Evolutionary conservation across 345 rosid genomes (phyloP), one percentile per base, ranked within the genome.

Genomic region (Ceriops zippeliana): DNA sequence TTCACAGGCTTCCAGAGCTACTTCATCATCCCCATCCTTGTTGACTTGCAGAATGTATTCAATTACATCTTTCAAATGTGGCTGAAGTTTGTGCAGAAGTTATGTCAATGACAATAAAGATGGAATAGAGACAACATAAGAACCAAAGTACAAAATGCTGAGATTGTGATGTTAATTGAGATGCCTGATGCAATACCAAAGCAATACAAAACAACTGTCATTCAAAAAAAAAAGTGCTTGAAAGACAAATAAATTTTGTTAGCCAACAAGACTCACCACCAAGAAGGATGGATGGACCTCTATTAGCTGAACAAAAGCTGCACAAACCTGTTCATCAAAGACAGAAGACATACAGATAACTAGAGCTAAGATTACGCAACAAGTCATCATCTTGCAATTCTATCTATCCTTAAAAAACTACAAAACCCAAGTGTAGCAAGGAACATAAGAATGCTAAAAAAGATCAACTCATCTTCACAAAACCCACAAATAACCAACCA

Each of bases 1-100:
- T 88, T 95, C 99, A 74, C 97, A 88, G 51, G 98, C 93, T 84
- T 95, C 99, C 68, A 95, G 96, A 68, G 96, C 90, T 69, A 95
- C 98, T 76, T 91, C 99, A 30, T 88, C 99, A 66, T 95, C 96
- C 61, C 76, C 63, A 69, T 91, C 98, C 79, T 84, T 91, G 88
- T 87, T 95, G 72, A 89, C 97, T 95, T 84, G 96, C 83, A 95
- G 71, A 77, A 92, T 92, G 79, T 86, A 89, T 72, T 89, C 96
- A 72, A 83, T 84, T 71, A 95, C 81, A 76, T 87, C 83, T 79
- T 83, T 90, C 81, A 91, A 65, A 81, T 90, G 93, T 21, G 91
- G 93, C 99, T 95, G 88, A 72, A 73, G 59, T 47, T 13, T 63
- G 52, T 42, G 35, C 31, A 69, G 54, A 57, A 53, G 53, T 27